Evolutionary conservation across 768 basidiomycete genomes (phyloP), one percentile per base, ranked within the genome.

Genomic region (Punctularia strigosozonata): DNA sequence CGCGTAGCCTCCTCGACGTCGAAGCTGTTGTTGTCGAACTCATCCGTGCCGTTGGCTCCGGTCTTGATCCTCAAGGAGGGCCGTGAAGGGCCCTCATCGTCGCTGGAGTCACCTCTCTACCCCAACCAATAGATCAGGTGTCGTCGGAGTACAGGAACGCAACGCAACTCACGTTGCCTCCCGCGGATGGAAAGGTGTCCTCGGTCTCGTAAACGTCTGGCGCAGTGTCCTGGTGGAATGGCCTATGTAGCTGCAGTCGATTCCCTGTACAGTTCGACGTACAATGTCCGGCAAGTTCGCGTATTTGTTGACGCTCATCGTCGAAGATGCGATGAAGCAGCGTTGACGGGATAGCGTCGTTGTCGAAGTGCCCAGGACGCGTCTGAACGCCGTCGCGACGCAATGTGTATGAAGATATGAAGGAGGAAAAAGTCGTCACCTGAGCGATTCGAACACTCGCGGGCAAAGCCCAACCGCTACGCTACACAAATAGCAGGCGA

Each of bases 141-240:
- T n/a, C n/a, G n/a, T n/a, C n/a, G n/a, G n/a, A n/a, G n/a, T n/a
- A n/a, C n/a, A n/a, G n/a, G n/a, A n/a, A n/a, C n/a, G n/a, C n/a
- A n/a, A n/a, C n/a, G n/a, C 39, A 14, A 60, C 72, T 42, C 54
- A 80, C 82, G 45, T 67, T 66, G 17, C 61, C 58, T 36, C 70
- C 65, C 21, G 69, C 54, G 13, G 67, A 56, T 12, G 71, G 77
- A 50, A 78, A 69, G 13, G 74, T 65, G 47, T 94, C 90, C 33
- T 86, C 82, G 0, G 90, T 94, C 55, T 94, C 90, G 53, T 94
- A 94, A 31, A 94, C 75, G 56, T 94, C 90, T 28, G 75, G 88
- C 2, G 86, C 88, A 10, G 84, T 86, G 60, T 91, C 89, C 89
- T 94, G 50, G 31, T 39, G 7, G 40, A 32, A 32, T 6, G 31